Evolutionary conservation across 2,329 filamentous ascomycete genomes (phyloP).

Genomic region (Aspergillus versicolor): DNA sequence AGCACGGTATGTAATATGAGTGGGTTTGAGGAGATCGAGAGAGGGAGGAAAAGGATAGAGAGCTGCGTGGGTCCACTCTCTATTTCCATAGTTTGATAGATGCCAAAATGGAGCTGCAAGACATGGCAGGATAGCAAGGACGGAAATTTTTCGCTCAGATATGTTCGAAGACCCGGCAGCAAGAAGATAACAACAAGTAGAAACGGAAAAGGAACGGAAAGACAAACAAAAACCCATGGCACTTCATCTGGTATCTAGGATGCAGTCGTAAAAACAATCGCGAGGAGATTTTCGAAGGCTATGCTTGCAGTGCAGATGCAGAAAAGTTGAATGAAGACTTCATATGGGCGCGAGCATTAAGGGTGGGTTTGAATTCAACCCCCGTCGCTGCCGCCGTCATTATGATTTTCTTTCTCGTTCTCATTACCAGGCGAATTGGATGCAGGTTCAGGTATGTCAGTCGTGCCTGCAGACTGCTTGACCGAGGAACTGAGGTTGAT

Average conservation of each 20-base stretch:
- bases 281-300: neutral
- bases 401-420: slow-evolving; percentile 32
- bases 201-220: neutral
- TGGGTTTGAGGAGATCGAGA: neutral
- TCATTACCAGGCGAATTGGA: slow-evolving; percentile 25
- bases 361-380: slow-evolving; percentile 15
- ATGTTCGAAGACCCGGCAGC: neutral
- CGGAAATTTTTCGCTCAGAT: neutral
- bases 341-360: neutral
- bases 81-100: neutral
- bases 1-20: neutral
- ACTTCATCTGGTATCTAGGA: slow-evolving; percentile 29
- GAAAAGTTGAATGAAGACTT: slow-evolving; percentile 2
- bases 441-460: slow-evolving; percentile 14
- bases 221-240: slow-evolving; percentile 13
- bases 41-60: neutral
- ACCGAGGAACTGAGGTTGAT: slow-evolving; percentile 38
- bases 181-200: neutral
- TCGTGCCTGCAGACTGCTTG: slow-evolving; percentile 17
- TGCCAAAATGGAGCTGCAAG: neutral
- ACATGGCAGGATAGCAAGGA: neutral
- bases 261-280: slow-evolving; percentile 19
- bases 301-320: slow-evolving; percentile 12
- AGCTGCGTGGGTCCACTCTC: neutral
- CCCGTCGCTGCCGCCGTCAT: slow-evolving; percentile 22